A percentile compares a stretch with the other conserved stretches of the same genome.
These are phyloP conservation scores for Dispira parvispora DNA, from an alignment of 192 early-diverging fungal genomes.

Conservation along the genomic window DNA sequence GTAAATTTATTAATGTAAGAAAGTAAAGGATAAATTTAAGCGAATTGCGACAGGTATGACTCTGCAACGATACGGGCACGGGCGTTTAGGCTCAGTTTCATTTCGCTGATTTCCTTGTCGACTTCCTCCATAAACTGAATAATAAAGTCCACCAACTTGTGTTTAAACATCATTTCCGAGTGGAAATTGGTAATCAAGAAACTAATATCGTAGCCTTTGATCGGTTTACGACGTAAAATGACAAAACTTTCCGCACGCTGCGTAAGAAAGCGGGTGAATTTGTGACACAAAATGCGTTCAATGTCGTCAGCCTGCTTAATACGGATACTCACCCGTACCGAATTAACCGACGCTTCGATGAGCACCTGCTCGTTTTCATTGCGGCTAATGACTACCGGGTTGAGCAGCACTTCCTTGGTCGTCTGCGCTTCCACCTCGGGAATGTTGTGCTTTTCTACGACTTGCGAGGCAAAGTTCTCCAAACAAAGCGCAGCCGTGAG, in stretches of 20 bases:
- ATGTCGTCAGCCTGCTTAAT: conserved; percentile 98
- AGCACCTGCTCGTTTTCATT: conserved; percentile 90
- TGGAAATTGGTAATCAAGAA: conserved; percentile 96
- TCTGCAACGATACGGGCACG: conserved; percentile 82
- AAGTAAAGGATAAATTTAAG: conserved; percentile 15
- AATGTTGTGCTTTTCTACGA: conserved; percentile 95
- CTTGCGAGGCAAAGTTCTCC: conserved; percentile 95
- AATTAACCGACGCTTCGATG: conserved; percentile 86
- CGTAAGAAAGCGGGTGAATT: conserved; percentile 97
- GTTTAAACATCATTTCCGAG: conserved; percentile 97
- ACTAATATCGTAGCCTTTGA: conserved; percentile 88
- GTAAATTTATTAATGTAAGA: no score
- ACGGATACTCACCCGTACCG: conserved; percentile 81
- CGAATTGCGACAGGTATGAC: conserved; percentile 37
- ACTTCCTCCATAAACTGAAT: conserved; percentile 99
- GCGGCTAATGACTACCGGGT: conserved; percentile 68
- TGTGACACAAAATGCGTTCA: conserved; percentile 84
- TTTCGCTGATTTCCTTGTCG: conserved; percentile 97
- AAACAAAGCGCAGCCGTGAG: conserved; percentile 89
- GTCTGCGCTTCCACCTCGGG: conserved; percentile 83
- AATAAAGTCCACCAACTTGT: conserved; percentile 98
- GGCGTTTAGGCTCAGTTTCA: conserved; percentile 90
- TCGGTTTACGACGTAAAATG: conserved; percentile 77
- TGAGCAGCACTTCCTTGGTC: conserved; percentile 71
- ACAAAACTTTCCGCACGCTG: conserved; percentile 93